These are phyloP conservation scores for Chrysanthemum makinoi DNA, from an alignment of 129 eudicot species.

Conservation along the genomic window DNA sequence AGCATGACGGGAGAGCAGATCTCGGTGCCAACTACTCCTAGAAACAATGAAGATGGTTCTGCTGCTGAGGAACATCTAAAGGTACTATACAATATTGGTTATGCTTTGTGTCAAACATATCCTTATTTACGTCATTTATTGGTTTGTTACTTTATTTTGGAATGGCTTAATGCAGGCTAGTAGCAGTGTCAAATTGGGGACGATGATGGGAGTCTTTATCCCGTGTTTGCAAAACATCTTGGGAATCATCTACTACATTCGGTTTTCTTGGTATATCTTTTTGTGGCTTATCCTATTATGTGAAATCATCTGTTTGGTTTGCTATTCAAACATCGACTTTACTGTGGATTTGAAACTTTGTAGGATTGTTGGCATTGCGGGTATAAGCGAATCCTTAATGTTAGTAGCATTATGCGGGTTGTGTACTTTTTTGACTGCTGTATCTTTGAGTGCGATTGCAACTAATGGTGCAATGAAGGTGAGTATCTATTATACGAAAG, in stretches of 20 bases:
- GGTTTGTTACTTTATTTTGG: background rate
- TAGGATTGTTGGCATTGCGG: slow-evolving; percentile 95
- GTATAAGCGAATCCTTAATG: slow-evolving; percentile 60
- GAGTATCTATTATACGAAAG: slow-evolving; percentile 12
- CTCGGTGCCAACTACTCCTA: slow-evolving; percentile 60
- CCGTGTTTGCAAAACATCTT: slow-evolving; percentile 86
- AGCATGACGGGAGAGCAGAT: slow-evolving; percentile 85
- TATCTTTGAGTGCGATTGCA: slow-evolving; percentile 94
- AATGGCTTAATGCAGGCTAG: slow-evolving; percentile 33
- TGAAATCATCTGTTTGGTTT: background rate
- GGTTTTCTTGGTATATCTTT: slow-evolving; percentile 69
- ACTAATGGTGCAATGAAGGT: slow-evolving; percentile 99
- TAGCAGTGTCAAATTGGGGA: slow-evolving; percentile 48
- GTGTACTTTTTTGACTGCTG: slow-evolving; percentile 79
- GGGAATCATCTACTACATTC: slow-evolving; percentile 82
- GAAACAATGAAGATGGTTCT: slow-evolving; percentile 55
- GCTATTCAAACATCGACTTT: background rate
- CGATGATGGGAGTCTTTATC: slow-evolving; percentile 88
- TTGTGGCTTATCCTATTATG: background rate
- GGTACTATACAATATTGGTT: slow-evolving; percentile 32
- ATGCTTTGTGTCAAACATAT: too few relatives aligned
- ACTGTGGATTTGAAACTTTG: slow-evolving; percentile 18
- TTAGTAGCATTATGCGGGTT: slow-evolving; percentile 74
- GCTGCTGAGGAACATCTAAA: slow-evolving; percentile 41
- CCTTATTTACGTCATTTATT: background rate